A percentile compares a stretch with the other conserved stretches of the same genome.
Evolutionary conservation across 2,329 filamentous ascomycete species (phyloP).

Genomic region (Cordyceps tenuipes): DNA sequence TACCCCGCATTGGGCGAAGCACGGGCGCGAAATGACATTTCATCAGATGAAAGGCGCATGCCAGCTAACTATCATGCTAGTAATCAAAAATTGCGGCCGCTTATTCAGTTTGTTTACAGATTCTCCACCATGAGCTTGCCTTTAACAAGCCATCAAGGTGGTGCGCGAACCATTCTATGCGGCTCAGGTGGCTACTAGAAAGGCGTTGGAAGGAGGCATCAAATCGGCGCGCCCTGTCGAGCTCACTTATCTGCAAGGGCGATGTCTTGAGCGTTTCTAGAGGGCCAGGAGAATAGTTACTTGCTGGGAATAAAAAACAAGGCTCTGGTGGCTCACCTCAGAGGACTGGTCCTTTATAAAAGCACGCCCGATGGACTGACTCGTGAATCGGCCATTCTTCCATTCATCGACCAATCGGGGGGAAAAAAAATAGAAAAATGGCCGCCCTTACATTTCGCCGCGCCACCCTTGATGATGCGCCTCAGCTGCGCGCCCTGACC

Average conservation of each 20-base stretch:
- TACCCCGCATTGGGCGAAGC: no score
- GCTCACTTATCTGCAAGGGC: background rate
- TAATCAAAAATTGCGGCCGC: no score
- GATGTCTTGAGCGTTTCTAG: no score
- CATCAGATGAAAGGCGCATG: background rate
- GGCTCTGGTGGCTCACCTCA: no score
- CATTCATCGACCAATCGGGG: no score
- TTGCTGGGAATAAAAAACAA: no score
- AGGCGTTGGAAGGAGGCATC: background rate
- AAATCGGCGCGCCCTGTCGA: background rate
- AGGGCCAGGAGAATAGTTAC: no score
- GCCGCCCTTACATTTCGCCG: slow-evolving; percentile 27
- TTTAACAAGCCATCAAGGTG: background rate
- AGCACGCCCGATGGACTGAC: no score
- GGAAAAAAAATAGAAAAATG: background rate
- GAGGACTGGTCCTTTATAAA: no score
- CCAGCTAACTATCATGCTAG: background rate
- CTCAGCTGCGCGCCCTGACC: slow-evolving; percentile 27
- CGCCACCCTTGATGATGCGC: slow-evolving; percentile 29
- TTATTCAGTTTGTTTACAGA: no score
- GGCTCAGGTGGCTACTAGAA: no score
- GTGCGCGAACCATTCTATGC: background rate
- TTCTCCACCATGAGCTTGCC: background rate
- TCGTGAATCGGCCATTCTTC: no score
- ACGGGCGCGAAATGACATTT: background rate